Percentiles rank a stretch among this genome's conserved stretches.
Conservation (phyloP, 345 rosid species). For the Lagerstroemia speciosa region DNA sequence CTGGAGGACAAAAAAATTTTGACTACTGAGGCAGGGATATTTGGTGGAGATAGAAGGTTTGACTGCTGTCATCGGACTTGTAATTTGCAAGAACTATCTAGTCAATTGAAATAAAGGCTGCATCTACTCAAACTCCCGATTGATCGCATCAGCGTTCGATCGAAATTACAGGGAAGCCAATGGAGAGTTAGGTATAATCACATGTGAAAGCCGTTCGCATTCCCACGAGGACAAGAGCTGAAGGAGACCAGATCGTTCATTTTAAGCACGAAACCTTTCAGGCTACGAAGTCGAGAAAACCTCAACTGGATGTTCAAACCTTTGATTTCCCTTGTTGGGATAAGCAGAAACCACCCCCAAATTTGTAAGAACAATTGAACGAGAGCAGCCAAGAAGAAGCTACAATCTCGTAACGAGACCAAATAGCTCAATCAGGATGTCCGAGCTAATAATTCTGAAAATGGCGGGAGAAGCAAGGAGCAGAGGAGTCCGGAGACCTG, state of each 20-base stretch:
- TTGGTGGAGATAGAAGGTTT: background rate
- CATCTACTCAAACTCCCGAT: background rate
- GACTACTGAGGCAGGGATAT: background rate
- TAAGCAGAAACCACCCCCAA: background rate
- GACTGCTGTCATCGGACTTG: background rate
- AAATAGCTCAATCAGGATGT: background rate
- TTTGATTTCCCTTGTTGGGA: background rate
- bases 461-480: background rate
- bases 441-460: background rate
- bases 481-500: slow-evolving; percentile 29
- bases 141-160: background rate
- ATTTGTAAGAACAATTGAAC: background rate
- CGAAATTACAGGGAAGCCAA: background rate
- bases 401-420: background rate
- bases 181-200: background rate
- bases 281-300: background rate
- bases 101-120: background rate
- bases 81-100: background rate
- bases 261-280: background rate
- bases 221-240: background rate
- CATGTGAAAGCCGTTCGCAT: background rate
- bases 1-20: background rate
- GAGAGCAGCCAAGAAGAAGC: background rate
- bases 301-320: background rate
- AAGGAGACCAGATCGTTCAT: background rate